Evolutionary conservation across 139 green algal genomes (phyloP), one percentile per base, ranked within the genome.

Genomic region (Tetraselmis chui): DNA sequence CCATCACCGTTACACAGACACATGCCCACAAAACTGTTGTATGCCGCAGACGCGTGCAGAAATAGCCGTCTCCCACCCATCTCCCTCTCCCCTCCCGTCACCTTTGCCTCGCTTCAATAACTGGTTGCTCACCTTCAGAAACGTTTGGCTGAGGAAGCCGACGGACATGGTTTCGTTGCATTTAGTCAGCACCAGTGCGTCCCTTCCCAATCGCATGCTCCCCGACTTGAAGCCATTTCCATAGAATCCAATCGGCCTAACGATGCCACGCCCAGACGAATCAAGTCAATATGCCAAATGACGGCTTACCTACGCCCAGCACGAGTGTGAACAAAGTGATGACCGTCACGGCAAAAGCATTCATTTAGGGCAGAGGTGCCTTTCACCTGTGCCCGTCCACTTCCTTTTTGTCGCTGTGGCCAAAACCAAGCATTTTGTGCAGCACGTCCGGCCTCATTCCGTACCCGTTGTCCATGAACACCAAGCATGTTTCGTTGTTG

Each of bases 201-300:
- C 89, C 11, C 76, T 78, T 1, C 85, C 89, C 76, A 92, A 78
- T 1, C 89, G 79, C 89, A 92, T 92, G 11, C 79, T 89, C 29
- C 88, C 84, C 1, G 85, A 87, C 82, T 92, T 92, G 85, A 92
- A 92, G n/a, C 89, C 89, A 67, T 92, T 92, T 23, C 88, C 88
- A 85, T 92, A 91, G 59, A 83, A 80, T 1, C 82, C 87, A 78
- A 90, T 87, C 45, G 80, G 28, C 77, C 79, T 84, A 31, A 59
- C 28, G 31, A 29, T 0, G 29, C n/a, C n/a, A n/a, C n/a, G n/a
- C n/a, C n/a, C n/a, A n/a, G n/a, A n/a, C n/a, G n/a, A n/a, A n/a
- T n/a, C n/a, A n/a, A n/a, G n/a, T n/a, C n/a, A n/a, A n/a, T n/a
- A n/a, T n/a, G n/a, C n/a, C n/a, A n/a, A n/a, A n/a, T n/a, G n/a